A percentile compares a stretch with the other conserved stretches of the same genome.
phyloP scores from a whole-genome alignment of 306 rosid genomes.

The Echinosophora koreensis region DNA sequence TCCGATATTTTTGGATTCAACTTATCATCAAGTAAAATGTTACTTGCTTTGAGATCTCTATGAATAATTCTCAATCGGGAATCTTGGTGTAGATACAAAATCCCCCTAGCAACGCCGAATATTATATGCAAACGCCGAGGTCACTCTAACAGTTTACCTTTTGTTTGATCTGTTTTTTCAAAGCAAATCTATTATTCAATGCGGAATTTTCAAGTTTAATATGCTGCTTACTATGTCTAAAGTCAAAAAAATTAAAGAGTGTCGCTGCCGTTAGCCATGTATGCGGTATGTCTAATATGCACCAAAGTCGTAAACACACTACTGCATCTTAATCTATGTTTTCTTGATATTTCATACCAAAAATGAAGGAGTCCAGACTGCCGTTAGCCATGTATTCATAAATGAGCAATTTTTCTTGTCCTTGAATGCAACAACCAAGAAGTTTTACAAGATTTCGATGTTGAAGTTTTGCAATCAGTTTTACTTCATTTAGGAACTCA shows the following conservation, averaged over 20 bases:
- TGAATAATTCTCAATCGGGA: conserved; percentile 50
- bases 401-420: background rate
- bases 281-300: too few relatives aligned
- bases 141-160: conserved; percentile 41
- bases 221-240: background rate
- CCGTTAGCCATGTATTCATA: conserved; percentile 15
- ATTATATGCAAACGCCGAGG: conserved; percentile 49
- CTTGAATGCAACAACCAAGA: background rate
- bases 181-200: background rate
- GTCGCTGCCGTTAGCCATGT: too few relatives aligned
- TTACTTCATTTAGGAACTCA: background rate
- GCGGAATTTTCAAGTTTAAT: background rate
- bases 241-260: too few relatives aligned
- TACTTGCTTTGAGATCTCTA: conserved; percentile 57
- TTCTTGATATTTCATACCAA: background rate
- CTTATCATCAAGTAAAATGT: conserved; percentile 50
- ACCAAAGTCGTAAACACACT: background rate
- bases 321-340: background rate
- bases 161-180: conserved; percentile 30
- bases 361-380: background rate
- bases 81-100: conserved; percentile 57
- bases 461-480: background rate
- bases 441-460: conserved; percentile 25
- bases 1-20: conserved; percentile 57
- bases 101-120: conserved; percentile 49